A percentile compares a stretch with the other conserved stretches of the same genome.
These are phyloP conservation scores for Clarkia xantiana DNA, from an alignment of 345 rosid species.

Conservation along the genomic window DNA sequence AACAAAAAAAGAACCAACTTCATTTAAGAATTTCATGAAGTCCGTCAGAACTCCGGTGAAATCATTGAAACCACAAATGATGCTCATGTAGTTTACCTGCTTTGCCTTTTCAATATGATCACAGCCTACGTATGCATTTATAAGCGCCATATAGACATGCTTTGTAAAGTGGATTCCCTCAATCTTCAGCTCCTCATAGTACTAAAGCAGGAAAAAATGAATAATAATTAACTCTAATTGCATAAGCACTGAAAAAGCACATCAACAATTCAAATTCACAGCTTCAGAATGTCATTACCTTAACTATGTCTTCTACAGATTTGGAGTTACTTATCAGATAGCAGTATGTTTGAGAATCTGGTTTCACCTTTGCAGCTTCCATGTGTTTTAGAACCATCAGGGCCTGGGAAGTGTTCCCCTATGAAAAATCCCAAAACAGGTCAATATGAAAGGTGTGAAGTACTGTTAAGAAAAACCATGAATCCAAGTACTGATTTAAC, in stretches of 20 bases:
- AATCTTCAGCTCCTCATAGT: conserved; percentile 29
- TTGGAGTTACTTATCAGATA: conserved; percentile 44
- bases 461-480: neutral
- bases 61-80: neutral
- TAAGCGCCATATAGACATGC: conserved; percentile 47
- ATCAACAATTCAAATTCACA: neutral
- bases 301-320: conserved; percentile 37
- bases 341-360: conserved; percentile 62
- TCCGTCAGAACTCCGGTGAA: too few relatives aligned
- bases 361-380: conserved; percentile 53
- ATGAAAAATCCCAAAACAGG: conserved; percentile 5
- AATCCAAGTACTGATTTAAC: conserved; percentile 3
- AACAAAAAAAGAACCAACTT: too few relatives aligned
- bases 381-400: conserved; percentile 49
- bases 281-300: conserved; percentile 27
- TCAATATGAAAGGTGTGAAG: neutral
- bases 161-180: conserved; percentile 35
- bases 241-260: neutral
- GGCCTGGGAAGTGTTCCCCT: conserved; percentile 48
- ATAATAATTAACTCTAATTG: neutral
- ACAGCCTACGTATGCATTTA: conserved; percentile 60
- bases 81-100: conserved; percentile 29
- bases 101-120: conserved; percentile 76
- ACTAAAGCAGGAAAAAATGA: conserved; percentile 23
- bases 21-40: too few relatives aligned